Base-by-base conservation (phyloP, 129 eudicot genomes). In the Lactuca sativa region DNA sequence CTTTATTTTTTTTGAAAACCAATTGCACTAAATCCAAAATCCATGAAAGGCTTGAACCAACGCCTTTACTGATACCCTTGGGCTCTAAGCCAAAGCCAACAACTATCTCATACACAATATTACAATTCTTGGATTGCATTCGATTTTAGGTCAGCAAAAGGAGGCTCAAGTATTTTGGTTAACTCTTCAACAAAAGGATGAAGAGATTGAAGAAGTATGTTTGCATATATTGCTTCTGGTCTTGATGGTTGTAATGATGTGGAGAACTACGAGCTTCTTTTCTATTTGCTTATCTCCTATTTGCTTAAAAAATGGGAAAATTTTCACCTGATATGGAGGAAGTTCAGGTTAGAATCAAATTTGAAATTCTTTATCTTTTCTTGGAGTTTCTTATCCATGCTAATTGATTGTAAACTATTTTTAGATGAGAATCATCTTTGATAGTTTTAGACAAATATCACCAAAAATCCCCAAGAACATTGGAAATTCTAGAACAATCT, bases 241-340 rank as follows among this genome's bases (percentile, higher is more conserved):
- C 75, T 62, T 13, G 51, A 75, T 60, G 78, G 62, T 53, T 74
- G 67, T 54, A 67, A 63, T 61, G 75, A 60, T 15, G 36, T 6
- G 7, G 72, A 70, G 9, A 53, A 62, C 4, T 57, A 41, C 9
- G 72, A 78, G 43, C 34, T 38, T 10, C 49, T 60, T 74, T 76
- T 73, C 30, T 68, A 58, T 74, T 73, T 90, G 41, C 81, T 92
- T 8, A 70, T 92, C 38, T 86, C 86, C 5, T 75, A 73, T 77
- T 67, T 92, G 68, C 87, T 92, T 13, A 83, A 89, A 74, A 72
- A 67, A 73, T 92, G 89, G 97, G 95, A 47, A 92, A 88, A 77
- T 80, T 81, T 25, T 82, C 84, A 25, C 88, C 84, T 65, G 80
- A 88, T 66, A 74, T 62, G 85, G 95, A 82, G 74, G 84, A 72